Conservation (phyloP, 768 basidiomycete species). For the Suillus sp. region DNA sequence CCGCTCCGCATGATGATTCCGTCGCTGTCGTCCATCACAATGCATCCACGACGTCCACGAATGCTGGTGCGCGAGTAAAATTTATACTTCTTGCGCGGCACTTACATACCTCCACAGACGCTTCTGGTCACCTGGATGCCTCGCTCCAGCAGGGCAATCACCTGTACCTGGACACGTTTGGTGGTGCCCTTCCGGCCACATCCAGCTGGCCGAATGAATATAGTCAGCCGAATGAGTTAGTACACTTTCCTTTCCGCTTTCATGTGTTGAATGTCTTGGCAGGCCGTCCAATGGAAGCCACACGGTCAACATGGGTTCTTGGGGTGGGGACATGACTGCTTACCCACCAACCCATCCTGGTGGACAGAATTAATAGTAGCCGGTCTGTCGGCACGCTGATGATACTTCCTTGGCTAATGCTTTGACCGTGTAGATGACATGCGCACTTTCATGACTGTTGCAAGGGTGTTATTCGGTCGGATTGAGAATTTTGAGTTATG, state of each 20-base stretch:
- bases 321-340: neutral
- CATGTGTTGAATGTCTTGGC: neutral
- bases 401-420: neutral
- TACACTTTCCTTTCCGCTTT: neutral
- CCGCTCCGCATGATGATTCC: neutral
- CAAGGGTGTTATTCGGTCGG: neutral
- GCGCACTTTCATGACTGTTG: neutral
- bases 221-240: neutral
- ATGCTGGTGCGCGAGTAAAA: neutral
- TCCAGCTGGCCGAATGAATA: neutral
- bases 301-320: neutral
- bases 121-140: conserved; percentile 1
- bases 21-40: conserved; percentile 5
- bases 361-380: neutral
- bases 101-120: neutral
- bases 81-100: neutral
- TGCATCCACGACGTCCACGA: neutral
- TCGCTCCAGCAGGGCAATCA: neutral
- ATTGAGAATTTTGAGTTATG: neutral
- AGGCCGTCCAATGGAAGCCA: neutral
- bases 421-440: neutral
- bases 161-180: neutral
- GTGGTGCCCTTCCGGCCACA: neutral
- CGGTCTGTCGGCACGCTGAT: neutral
- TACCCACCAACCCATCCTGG: neutral